Conservation (phyloP, 345 rosid species). For the Eutrema yunnanense region DNA sequence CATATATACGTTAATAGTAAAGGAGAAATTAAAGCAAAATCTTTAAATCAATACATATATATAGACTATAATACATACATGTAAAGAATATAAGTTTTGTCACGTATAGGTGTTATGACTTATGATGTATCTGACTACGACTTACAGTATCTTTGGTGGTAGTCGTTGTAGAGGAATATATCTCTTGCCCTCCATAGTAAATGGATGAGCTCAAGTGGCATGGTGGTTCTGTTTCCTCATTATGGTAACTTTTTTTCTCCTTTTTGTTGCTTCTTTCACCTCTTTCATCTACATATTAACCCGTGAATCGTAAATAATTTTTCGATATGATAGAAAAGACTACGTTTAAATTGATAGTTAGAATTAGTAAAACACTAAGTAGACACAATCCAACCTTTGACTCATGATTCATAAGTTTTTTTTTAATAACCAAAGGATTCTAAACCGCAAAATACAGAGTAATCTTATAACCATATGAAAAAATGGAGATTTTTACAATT, state of each 20-base stretch:
- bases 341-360: not conserved
- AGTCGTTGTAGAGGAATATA: constrained; percentile 53
- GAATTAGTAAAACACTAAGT: not conserved
- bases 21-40: not conserved
- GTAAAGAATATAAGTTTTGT: not conserved
- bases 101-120: constrained; percentile 1
- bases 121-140: constrained; percentile 27
- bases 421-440: not conserved
- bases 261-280: constrained; percentile 31
- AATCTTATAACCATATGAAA: not conserved
- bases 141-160: constrained; percentile 34
- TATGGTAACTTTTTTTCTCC: constrained; percentile 39
- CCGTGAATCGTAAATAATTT: not conserved
- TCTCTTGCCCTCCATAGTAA: constrained; percentile 91
- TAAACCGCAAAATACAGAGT: not conserved
- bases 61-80: not conserved
- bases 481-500: not conserved
- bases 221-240: constrained; percentile 65
- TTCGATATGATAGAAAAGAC: not conserved
- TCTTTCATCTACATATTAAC: constrained; percentile 1
- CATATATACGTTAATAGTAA: not conserved
- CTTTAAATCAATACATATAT: not conserved
- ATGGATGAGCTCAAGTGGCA: constrained; percentile 82
- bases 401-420: not conserved
- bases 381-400: not conserved